Base-by-base conservation (phyloP, 768 basidiomycete species). In the Xanthoconium purpureum region DNA sequence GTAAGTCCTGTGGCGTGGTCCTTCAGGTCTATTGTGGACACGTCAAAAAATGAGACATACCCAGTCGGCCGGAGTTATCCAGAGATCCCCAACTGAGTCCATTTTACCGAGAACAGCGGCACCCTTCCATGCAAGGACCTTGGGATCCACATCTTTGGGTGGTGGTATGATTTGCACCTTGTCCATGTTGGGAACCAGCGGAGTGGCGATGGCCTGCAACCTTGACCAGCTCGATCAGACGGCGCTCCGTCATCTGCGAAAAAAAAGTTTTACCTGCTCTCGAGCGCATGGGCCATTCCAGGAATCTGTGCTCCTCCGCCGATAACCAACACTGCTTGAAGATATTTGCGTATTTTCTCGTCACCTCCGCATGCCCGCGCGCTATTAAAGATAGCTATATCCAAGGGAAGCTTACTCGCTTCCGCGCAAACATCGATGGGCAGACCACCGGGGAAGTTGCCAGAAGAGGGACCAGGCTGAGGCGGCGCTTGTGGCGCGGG, bases 71-170 rank as follows among this genome's bases (percentile, higher is more conserved):
- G 78, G 74, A 7, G 91, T 83, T 29, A 98, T 77, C 96, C 96
- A 98, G 54, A 98, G 74, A 61, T 99, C 97, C 32, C 83, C 80
- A 44, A 89, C 84, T 3, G 86, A 84, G 50, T 99, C 97, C 83
- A 98, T 89, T 73, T 92, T 91, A 29, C 88, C 91, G 40, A 98
- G 82, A 13, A 95, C 92, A 9, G 88, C 84, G 7, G 88, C 93
- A 11, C 97, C 97, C 71, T 98, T 98, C 97, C 97, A 99, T 15
- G 85, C 86, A 33, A 98, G 80, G 37, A 93, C 85, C 28, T 85
- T 82, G 6, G 92, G 93, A 71, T 98, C 94, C 43, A 98, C 83
- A 57, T 94, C 92, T 69, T 94, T 89, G 1, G 95, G 94, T 3
- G 94, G 89, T n/a, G 94, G 91, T 45, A 98, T 89, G 56, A 97